Conservation (phyloP, 768 basidiomycete genomes). For the Rhodosporidiobolus sp. region DNA sequence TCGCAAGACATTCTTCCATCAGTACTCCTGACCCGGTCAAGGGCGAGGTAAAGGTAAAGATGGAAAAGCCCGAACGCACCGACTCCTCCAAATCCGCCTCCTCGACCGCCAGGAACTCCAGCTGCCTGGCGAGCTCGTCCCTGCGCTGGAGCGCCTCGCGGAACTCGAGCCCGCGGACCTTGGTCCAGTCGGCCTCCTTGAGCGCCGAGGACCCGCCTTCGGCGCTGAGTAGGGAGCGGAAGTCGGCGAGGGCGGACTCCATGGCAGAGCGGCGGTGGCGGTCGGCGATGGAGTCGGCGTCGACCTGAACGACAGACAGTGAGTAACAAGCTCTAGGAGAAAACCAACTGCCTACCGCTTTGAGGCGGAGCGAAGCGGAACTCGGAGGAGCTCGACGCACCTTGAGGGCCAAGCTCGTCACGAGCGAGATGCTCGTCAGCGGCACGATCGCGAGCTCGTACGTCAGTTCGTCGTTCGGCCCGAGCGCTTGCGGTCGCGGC, state of each 20-base stretch:
- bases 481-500: constrained; percentile 54
- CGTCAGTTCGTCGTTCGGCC: constrained; percentile 50
- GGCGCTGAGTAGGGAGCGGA: constrained; percentile 53
- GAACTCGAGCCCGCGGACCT: constrained; percentile 81
- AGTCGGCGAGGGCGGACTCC: constrained; percentile 57
- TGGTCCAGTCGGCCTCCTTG: constrained; percentile 75
- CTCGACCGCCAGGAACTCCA: constrained; percentile 49
- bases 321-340: too few species aligned
- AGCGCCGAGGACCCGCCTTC: constrained; percentile 42
- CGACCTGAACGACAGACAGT: constrained; percentile 60
- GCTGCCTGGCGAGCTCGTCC: constrained; percentile 54
- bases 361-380: background rate
- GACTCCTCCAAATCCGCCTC: constrained; percentile 63
- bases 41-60: too few species aligned
- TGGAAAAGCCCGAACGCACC: constrained; percentile 56
- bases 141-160: constrained; percentile 72
- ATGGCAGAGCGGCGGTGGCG: constrained; percentile 63
- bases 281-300: constrained; percentile 66
- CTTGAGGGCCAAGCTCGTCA: constrained; percentile 70
- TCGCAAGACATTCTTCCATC: background rate
- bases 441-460: constrained; percentile 69
- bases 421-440: constrained; percentile 68
- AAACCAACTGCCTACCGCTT: too few species aligned
- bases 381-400: constrained; percentile 48
- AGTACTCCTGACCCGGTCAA: too few species aligned